Evolutionary conservation across 1,284 basidiomycete species (phyloP), one percentile per base, ranked within the genome.

Genomic region (Ustilago hordei): DNA sequence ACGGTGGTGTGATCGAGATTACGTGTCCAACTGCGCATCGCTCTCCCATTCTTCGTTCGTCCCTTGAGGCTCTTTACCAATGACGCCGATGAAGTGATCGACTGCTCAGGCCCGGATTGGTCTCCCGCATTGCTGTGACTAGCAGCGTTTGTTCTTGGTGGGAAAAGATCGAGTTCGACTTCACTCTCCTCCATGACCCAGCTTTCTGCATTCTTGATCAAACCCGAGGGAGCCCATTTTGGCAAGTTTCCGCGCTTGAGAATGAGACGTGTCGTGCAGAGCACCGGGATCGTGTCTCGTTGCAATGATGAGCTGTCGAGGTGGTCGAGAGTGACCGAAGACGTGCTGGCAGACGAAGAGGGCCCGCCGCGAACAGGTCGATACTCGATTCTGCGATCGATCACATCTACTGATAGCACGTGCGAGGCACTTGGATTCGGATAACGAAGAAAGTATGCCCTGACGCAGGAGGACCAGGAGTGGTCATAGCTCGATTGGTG

Each of bases 391-490:
- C 72, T 72, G 73, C 95, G 92, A 62, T 93, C 93, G 71, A 98
- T 90, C 72, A 98, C 95, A 88, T 98, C 96, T 89, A 94, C 95
- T 8, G 94, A 94, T 69, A 97, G 88, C 84, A 99, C 93, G 87
- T 99, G 96, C 12, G 93, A 90, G 7, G 96, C 94, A 81, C 94
- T 93, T 48, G 96, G 95, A 87, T 98, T 99, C 4, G 97, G 96
- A 86, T 99, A 99, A 76, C 97, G 92, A 72, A 98, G 89, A 84
- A 95, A 95, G 89, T 94, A 98, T 17, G 95, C 95, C 23, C 80
- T 70, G 6, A 76, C 68, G 62, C 81, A 82, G 2, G 77, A 79
- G 5, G 77, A 74, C 81, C 81, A 82, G 8, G 81, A 69, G 43
- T 72, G 71, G 35, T 73, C 67, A 41, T 70, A 78, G 62, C 55